Conservation (phyloP, 2,329 filamentous ascomycete genomes). For the Emydomyces testavorans region DNA sequence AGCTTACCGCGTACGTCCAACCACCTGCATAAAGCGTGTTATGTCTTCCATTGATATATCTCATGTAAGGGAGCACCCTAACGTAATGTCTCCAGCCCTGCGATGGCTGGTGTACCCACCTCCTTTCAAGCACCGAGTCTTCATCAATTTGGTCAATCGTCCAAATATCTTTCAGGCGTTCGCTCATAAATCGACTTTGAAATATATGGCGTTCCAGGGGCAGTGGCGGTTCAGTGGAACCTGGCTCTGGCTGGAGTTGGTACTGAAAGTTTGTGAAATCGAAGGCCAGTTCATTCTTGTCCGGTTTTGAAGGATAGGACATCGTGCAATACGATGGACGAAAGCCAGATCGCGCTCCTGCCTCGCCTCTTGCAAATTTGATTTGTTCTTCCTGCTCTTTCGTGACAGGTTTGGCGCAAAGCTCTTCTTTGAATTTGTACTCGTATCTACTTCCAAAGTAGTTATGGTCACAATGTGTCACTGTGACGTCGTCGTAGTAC, state of each 20-base stretch:
- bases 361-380: constrained; percentile 36
- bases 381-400: constrained; percentile 38
- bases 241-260: constrained; percentile 45
- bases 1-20: constrained; percentile 56
- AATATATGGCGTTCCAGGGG: constrained; percentile 54
- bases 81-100: constrained; percentile 51
- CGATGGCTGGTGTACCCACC: constrained; percentile 54
- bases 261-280: constrained; percentile 66
- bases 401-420: constrained; percentile 38
- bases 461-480: constrained; percentile 47
- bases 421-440: constrained; percentile 40
- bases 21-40: constrained; percentile 53
- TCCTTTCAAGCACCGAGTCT: constrained; percentile 45
- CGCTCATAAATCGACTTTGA: constrained; percentile 54
- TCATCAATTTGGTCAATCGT: constrained; percentile 46
- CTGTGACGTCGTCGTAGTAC: constrained; percentile 51
- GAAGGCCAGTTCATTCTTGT: constrained; percentile 53
- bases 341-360: constrained; percentile 35
- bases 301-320: constrained; percentile 42
- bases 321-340: constrained; percentile 52
- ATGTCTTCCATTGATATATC: constrained; percentile 57
- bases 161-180: constrained; percentile 47
- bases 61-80: constrained; percentile 57
- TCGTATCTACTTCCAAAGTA: constrained; percentile 51
- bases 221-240: not conserved